phyloP scores from a whole-genome alignment of 2,329 filamentous ascomycete species.

The Alternaria gansuensis region DNA sequence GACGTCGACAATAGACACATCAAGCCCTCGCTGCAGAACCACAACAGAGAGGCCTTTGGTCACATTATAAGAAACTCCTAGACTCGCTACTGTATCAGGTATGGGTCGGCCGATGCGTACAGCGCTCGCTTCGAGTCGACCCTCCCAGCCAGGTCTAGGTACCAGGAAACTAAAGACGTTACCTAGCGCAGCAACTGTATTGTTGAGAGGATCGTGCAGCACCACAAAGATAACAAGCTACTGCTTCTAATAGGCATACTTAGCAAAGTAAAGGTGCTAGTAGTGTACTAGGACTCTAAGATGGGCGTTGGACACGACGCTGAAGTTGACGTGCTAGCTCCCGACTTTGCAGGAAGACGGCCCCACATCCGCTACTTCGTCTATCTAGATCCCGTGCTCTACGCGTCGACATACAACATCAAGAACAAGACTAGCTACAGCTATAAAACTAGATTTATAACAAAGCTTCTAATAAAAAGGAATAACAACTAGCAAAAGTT shows the following conservation, averaged over 20 bases:
- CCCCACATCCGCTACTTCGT: constrained; percentile 19
- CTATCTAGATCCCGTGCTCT: constrained; percentile 19
- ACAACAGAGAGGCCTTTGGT: constrained; percentile 7
- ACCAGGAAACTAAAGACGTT: constrained; percentile 21
- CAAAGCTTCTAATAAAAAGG: constrained; percentile 17
- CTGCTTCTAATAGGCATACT: constrained; percentile 19
- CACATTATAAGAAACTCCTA: constrained; percentile 13
- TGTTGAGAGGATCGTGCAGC: constrained; percentile 20
- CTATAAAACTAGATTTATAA: constrained; percentile 25
- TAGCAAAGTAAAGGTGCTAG: constrained; percentile 16
- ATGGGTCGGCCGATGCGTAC: constrained; percentile 2
- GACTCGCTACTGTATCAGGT: constrained; percentile 16
- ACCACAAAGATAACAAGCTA: constrained; percentile 12
- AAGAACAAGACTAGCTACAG: constrained; percentile 21
- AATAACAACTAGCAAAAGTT: constrained; percentile 21
- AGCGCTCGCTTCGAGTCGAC: constrained; percentile 22
- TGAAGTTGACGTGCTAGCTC: constrained; percentile 20
- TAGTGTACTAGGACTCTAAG: constrained; percentile 26
- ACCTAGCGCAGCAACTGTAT: constrained; percentile 21
- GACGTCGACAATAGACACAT: neutral
- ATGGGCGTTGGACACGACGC: constrained; percentile 15
- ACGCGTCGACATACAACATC: constrained; percentile 12
- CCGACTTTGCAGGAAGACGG: constrained; percentile 10
- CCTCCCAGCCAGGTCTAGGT: constrained; percentile 14
- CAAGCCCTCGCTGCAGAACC: constrained; percentile 11